Base-by-base conservation (phyloP, 148 eudicot species). In the Silene uniflora region DNA sequence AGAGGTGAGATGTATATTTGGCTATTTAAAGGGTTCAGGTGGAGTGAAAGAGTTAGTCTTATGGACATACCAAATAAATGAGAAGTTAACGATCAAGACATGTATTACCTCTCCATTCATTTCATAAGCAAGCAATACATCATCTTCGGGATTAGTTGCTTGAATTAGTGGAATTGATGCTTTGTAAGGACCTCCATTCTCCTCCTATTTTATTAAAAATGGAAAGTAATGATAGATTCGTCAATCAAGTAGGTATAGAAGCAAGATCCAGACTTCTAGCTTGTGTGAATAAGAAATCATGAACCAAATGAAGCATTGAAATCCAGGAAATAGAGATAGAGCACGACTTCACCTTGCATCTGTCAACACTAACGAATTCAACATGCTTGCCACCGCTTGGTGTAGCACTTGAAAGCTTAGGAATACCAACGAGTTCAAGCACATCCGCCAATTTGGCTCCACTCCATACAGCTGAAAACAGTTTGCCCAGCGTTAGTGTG, bases 401-500 rank as follows among this genome's bases (percentile, higher is more conserved):
- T 63, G 96, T 89, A 27, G 77, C 77, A 72, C 78, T 81, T 35
- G 96, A 81, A 67, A 80, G 86, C 72, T 91, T 87, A 58, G 91
- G 88, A 78, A 94, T 83, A 64, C 96, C 97, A 76, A 86, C 75
- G 62, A 94, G 91, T 77, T 94, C 96, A 65, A 94, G 96, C 74
- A 94, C 96, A 87, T 94, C 98, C 29, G 97, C 91, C 76, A 94
- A 75, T 85, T 89, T 94, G 29, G 98, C 97, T 32, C 98, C 97
- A 83, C 91, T 83, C 98, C 98, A 94, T 42, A 90, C 83, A 83
- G 96, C 97, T 91, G 88, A 72, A 74, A 69, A 58, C 74, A 76
- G 71, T 65, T 77, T 66, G 59, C 49, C 76, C 25, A 61, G 46
- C 25, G 22, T 77, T 52, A 67, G 55, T 18, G 46, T 42, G 22